Percentiles rank a stretch among this genome's conserved stretches.
These are phyloP conservation scores for Aurantiochytrium sp. DNA, from an alignment of 108 stramenopile species.

Conservation along the genomic window DNA sequence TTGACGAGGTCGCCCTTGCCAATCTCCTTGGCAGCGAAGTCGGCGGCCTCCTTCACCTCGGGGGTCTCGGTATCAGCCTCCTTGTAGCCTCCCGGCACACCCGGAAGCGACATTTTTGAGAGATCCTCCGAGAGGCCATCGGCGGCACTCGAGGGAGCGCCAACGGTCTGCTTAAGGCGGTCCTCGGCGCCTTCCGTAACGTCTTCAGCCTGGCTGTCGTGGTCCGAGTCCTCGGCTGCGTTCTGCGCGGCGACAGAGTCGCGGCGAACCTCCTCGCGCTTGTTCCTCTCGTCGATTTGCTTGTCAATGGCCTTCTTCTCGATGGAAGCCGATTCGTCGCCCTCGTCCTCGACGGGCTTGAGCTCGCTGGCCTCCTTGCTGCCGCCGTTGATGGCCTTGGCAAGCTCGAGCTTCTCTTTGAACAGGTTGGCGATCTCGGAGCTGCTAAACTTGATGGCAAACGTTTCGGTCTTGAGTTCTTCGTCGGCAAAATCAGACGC, in stretches of 20 bases:
- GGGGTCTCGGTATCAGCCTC: background rate
- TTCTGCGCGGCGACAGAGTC: background rate
- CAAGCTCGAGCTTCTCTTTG: conserved; percentile 74
- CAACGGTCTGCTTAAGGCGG: background rate
- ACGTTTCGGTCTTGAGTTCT: conserved; percentile 79
- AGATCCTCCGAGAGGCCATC: background rate
- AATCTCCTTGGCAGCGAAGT: background rate
- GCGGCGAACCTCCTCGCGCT: background rate
- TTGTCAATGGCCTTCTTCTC: background rate
- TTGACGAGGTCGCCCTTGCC: conserved; percentile 8
- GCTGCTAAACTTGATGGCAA: conserved; percentile 86
- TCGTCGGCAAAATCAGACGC: conserved; percentile 92
- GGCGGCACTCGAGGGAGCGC: background rate
- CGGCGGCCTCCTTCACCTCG: conserved; percentile 13
- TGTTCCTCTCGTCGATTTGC: background rate
- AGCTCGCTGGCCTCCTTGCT: background rate
- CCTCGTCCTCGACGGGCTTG: conserved; percentile 1
- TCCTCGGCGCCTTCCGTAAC: background rate
- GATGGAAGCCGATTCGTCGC: background rate
- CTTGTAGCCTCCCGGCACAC: background rate
- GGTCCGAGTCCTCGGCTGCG: background rate
- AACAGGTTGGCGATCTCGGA: conserved; percentile 81
- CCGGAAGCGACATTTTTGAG: background rate
- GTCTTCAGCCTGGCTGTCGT: background rate
- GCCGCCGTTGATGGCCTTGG: conserved; percentile 61